Percentiles rank a stretch among this genome's conserved stretches.
phyloP scores from a whole-genome alignment of 73 alveolate genomes.

The Stentor coeruleus region DNA sequence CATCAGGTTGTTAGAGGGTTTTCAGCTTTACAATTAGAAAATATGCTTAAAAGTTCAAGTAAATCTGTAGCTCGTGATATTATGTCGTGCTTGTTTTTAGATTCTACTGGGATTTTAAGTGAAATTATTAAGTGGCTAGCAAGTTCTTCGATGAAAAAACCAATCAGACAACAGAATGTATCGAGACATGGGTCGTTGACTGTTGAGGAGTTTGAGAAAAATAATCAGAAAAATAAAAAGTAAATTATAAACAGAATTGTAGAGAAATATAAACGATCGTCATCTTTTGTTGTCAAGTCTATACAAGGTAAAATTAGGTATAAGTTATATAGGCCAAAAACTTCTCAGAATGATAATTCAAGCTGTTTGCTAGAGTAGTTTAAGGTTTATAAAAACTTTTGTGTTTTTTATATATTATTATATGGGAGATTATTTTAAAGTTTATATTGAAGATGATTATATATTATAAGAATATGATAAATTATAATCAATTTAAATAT shows the following conservation, averaged over 20 bases:
- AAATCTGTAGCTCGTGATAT: slow-evolving; percentile 26
- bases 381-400: too few relatives aligned
- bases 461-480: too few relatives aligned
- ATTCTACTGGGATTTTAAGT: neutral
- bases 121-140: neutral
- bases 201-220: neutral
- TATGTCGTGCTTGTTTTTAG: slow-evolving; percentile 21
- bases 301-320: neutral
- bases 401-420: too few relatives aligned
- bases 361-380: too few relatives aligned
- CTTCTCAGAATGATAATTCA: neutral
- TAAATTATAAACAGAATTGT: neutral
- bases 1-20: slow-evolving; percentile 43
- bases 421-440: too few relatives aligned
- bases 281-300: neutral
- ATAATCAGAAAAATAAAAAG: neutral
- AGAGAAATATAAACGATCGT: neutral
- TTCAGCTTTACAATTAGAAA: slow-evolving; percentile 37
- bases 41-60: slow-evolving; percentile 26
- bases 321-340: neutral
- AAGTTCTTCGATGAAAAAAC: neutral
- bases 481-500: too few relatives aligned
- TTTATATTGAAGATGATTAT: too few relatives aligned
- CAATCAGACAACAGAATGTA: neutral
- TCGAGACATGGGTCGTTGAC: neutral